Base-by-base conservation (phyloP, 176 grass and related monocot species). In the Aegilops umbellulata region DNA sequence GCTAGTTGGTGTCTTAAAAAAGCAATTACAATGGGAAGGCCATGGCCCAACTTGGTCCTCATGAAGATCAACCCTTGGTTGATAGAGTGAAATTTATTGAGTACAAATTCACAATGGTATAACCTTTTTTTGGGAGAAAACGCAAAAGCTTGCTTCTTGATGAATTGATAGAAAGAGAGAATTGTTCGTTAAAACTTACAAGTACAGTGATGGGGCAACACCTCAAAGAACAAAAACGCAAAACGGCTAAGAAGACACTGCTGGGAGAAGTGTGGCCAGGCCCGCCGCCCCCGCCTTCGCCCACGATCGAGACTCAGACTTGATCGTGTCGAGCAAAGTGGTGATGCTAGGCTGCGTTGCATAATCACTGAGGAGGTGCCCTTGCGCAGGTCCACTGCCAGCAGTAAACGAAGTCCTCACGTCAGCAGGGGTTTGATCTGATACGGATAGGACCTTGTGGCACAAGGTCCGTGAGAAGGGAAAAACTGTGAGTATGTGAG, bases 31-130 rank as follows among this genome's bases (percentile, higher is more conserved):
- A 29, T 67, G 7, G 65, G 65, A 71, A 22, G 68, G 20, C 68
- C 35, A 72, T 42, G 69, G 69, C 23, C 69, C 36, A 72, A 72
- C 69, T 72, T 72, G 36, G 69, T n/a, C 36, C 35, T 72, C 69
- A 24, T 22, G 10, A 41, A 72, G 69, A 36, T 72, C 69, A 35
- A 41, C 22, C 66, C 31, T 69, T 69, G 30, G 17, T 69, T 22
- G 77, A 64, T 70, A 71, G 39, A 49, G 74, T 67, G 17, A 65
- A 72, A 24, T n/a, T 16, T 15, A 16, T 13, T 74, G 55, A 26
- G 5, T 65, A 74, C 20, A 57, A 57, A 57, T 57, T 57, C 20
- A 57, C 53, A 74, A 10, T 6, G 61, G 55, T 74, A 65, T 15
- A 74, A 55, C 19, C 1, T 57, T 57, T 57, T 57, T 57, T 57